These are phyloP conservation scores for Bruguiera sexangula DNA, from an alignment of 345 rosid species.

Conservation along the genomic window DNA sequence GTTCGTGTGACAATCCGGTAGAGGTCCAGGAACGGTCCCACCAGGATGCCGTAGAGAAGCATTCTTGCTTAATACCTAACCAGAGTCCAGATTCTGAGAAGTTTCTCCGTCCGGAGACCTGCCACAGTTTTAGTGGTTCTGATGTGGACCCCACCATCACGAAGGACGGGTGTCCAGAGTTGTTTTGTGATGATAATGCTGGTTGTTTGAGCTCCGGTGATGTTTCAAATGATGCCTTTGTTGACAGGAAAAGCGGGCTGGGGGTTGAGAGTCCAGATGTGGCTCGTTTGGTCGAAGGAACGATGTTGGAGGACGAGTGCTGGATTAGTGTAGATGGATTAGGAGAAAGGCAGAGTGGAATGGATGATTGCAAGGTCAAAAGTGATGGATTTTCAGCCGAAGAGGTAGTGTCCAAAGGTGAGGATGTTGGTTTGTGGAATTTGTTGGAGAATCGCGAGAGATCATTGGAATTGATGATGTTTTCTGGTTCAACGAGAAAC, in stretches of 20 bases:
- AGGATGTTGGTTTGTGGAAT: neutral
- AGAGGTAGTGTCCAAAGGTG: constrained; percentile 15
- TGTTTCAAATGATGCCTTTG: neutral
- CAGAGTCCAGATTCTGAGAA: constrained; percentile 17
- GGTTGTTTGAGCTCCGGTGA: constrained; percentile 14
- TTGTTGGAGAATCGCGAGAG: constrained; percentile 6
- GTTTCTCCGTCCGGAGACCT: constrained; percentile 9
- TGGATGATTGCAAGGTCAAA: constrained; percentile 12
- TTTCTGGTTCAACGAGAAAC: neutral
- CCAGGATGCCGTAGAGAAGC: constrained; percentile 23
- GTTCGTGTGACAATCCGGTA: constrained; percentile 27
- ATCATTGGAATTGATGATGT: constrained; percentile 15
- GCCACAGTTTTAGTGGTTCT: constrained; percentile 21
- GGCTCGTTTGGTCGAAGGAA: constrained; percentile 8
- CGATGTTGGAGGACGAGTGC: constrained; percentile 7
- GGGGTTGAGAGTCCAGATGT: constrained; percentile 8
- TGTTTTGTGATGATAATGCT: constrained; percentile 19
- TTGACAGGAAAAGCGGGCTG: neutral
- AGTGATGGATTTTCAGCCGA: constrained; percentile 12
- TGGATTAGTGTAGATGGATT: constrained; percentile 1
- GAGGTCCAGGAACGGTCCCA: constrained; percentile 14
- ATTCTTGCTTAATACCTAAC: constrained; percentile 18
- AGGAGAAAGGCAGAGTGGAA: constrained; percentile 7
- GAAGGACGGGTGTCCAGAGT: constrained; percentile 17
- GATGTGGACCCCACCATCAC: constrained; percentile 22